phyloP scores from a whole-genome alignment of 805 yeast species.

The Ogataea dorogensis region DNA sequence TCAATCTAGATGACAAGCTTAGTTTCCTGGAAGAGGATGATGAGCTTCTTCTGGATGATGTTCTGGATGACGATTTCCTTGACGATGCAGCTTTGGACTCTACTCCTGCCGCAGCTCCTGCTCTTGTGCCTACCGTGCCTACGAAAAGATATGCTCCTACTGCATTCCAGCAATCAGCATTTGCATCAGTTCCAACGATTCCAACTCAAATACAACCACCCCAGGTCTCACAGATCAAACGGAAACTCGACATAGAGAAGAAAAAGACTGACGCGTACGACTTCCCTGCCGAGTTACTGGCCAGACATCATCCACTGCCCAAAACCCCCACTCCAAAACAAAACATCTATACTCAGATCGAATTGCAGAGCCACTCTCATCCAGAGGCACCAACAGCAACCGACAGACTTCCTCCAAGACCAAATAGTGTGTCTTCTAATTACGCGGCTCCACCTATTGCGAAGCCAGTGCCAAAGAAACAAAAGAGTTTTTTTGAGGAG shows the following conservation, averaged over 20 bases:
- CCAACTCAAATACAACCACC: background rate
- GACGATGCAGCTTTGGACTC: constrained; percentile 25
- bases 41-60: constrained; percentile 38
- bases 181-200: constrained; percentile 3
- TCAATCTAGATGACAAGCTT: constrained; percentile 37
- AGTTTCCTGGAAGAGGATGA: constrained; percentile 44
- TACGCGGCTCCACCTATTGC: constrained; percentile 13
- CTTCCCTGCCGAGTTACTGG: constrained; percentile 58
- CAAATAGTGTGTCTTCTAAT: background rate
- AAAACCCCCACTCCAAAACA: constrained; percentile 36
- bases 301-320: constrained; percentile 38
- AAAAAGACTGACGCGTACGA: constrained; percentile 76
- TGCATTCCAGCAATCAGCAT: constrained; percentile 2
- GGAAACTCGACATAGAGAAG: constrained; percentile 44
- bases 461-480: constrained; percentile 16
- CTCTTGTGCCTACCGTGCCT: background rate
- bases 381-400: constrained; percentile 11
- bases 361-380: constrained; percentile 14
- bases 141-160: constrained; percentile 4
- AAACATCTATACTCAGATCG: constrained; percentile 31
- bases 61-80: constrained; percentile 39
- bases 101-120: background rate
- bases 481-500: constrained; percentile 58
- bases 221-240: constrained; percentile 3
- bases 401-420: constrained; percentile 2